Evolutionary conservation across 768 basidiomycete species (phyloP).

Genomic region (Cytidiella melzeri): DNA sequence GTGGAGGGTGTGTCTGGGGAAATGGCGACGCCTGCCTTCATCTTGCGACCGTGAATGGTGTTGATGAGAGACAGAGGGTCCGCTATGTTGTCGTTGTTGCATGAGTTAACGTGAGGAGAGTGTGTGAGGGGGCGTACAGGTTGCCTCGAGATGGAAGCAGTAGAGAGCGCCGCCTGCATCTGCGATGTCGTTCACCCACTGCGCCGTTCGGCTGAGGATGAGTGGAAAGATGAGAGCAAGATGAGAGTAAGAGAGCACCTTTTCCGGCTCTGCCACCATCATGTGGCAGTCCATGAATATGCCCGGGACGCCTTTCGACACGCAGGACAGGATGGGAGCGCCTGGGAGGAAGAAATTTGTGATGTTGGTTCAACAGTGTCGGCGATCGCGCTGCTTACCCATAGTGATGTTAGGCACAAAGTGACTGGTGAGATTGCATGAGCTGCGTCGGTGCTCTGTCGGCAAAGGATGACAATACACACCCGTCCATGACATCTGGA

Average conservation of each 20-base stretch:
- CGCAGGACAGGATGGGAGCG: constrained; percentile 80
- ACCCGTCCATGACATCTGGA: constrained; percentile 98
- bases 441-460: background rate
- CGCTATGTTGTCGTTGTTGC: constrained; percentile 39
- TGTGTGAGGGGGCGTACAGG: constrained; percentile 44
- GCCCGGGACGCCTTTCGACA: constrained; percentile 80
- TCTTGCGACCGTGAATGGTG: constrained; percentile 72
- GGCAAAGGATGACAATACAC: constrained; percentile 21
- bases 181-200: constrained; percentile 98
- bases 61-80: constrained; percentile 73
- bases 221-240: background rate
- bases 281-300: constrained; percentile 99
- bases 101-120: background rate
- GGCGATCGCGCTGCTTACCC: constrained; percentile 53
- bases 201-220: constrained; percentile 1
- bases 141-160: constrained; percentile 95
- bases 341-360: constrained; percentile 39
- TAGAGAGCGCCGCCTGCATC: constrained; percentile 93
- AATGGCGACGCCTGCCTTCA: constrained; percentile 95
- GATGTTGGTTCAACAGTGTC: background rate
- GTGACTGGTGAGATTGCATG: constrained; percentile 46
- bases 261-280: constrained; percentile 96
- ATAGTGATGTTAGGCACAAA: constrained; percentile 99
- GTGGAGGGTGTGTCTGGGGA: constrained; percentile 90
- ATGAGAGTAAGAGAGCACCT: constrained; percentile 32